These are phyloP conservation scores for Proliferodiscus dingleyae DNA, from an alignment of 2,329 filamentous ascomycete genomes.

Conservation along the genomic window DNA sequence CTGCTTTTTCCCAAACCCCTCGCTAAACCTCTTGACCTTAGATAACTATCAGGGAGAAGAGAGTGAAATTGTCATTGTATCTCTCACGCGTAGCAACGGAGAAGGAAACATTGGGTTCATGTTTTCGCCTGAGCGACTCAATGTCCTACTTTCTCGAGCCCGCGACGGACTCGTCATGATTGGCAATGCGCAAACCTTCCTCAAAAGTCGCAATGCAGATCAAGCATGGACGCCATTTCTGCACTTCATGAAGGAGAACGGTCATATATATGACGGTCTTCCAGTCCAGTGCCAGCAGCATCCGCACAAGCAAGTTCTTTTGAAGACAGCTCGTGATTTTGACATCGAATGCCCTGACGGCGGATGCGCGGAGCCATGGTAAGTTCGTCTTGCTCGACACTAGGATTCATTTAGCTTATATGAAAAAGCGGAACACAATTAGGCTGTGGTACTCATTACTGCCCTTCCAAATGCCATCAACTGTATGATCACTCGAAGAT, in stretches of 20 bases:
- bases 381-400: constrained; percentile 28
- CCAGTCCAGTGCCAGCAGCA: constrained; percentile 58
- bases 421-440: constrained; percentile 42
- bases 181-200: constrained; percentile 65
- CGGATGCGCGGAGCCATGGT: constrained; percentile 62
- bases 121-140: constrained; percentile 58
- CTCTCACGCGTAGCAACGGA: constrained; percentile 62
- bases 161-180: constrained; percentile 63
- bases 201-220: constrained; percentile 51
- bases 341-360: constrained; percentile 61
- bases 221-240: constrained; percentile 52
- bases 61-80: constrained; percentile 64
- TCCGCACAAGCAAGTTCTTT: constrained; percentile 40
- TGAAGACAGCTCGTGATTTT: constrained; percentile 54
- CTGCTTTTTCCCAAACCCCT: neutral
- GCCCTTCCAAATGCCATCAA: constrained; percentile 58
- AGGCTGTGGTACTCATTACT: constrained; percentile 54
- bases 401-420: constrained; percentile 8
- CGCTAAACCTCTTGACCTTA: no score
- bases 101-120: constrained; percentile 67
- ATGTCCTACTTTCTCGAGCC: constrained; percentile 65
- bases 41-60: constrained; percentile 80
- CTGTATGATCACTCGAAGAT: constrained; percentile 51
- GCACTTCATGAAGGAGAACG: constrained; percentile 49
- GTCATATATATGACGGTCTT: constrained; percentile 54